A percentile compares a stretch with the other conserved stretches of the same genome.
phyloP scores from a whole-genome alignment of 441 rosid genomes.

The Jatropha podagrica region DNA sequence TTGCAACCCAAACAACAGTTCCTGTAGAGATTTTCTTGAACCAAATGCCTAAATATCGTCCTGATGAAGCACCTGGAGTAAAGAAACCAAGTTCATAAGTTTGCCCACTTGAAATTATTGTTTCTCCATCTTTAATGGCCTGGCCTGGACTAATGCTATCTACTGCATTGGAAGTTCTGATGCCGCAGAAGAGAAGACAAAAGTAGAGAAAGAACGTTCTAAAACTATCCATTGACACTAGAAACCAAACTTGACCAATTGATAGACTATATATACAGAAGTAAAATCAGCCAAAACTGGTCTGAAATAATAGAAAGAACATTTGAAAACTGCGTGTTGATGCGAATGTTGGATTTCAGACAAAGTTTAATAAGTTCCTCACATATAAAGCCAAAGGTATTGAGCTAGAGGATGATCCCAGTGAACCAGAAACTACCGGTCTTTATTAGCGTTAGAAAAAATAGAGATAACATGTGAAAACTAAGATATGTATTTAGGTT shows the following conservation, averaged over 20 bases:
- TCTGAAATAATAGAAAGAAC: background rate
- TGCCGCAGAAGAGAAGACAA: background rate
- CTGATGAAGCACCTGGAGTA: constrained; percentile 17
- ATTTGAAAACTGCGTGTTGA: background rate
- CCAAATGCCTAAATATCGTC: constrained; percentile 29
- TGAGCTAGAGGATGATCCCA: too few relatives aligned
- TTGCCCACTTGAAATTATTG: constrained; percentile 22
- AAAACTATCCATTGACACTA: background rate
- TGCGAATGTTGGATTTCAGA: too few relatives aligned
- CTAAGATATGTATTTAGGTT: too few relatives aligned
- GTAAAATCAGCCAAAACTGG: background rate
- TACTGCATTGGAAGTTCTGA: background rate
- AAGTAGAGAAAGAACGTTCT: background rate
- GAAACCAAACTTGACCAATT: background rate
- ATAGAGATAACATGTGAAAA: too few relatives aligned
- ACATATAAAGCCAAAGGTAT: too few relatives aligned
- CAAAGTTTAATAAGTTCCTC: too few relatives aligned
- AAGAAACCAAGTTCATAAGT: constrained; percentile 30
- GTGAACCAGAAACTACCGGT: too few relatives aligned
- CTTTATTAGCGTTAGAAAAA: too few relatives aligned
- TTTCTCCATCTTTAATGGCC: constrained; percentile 24
- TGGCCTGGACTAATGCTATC: constrained; percentile 9
- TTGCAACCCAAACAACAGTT: constrained; percentile 72
- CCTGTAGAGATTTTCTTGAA: constrained; percentile 14
- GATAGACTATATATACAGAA: too few relatives aligned